A percentile compares a stretch with the other conserved stretches of the same genome.
phyloP scores from a whole-genome alignment of 1,284 basidiomycete genomes.

The Trichosporon ovoides region DNA sequence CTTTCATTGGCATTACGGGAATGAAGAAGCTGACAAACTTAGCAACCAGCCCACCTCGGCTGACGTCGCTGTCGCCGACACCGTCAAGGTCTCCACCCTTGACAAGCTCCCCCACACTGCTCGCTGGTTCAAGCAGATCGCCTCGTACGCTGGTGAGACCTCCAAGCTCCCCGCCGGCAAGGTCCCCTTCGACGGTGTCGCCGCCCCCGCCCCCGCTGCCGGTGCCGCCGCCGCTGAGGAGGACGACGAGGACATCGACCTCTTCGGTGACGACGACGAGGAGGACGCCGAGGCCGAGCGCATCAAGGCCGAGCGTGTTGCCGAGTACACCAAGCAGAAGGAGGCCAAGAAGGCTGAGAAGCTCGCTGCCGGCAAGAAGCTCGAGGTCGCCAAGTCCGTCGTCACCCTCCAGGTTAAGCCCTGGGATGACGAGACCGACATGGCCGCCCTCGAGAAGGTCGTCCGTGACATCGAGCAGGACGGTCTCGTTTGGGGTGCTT shows the following conservation, averaged over 20 bases:
- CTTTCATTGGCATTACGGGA: neutral
- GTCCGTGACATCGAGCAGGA: conserved; percentile 85
- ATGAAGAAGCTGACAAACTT: conserved; percentile 20
- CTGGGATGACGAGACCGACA: conserved; percentile 99
- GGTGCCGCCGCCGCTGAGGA: conserved; percentile 52
- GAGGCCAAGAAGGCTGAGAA: conserved; percentile 68
- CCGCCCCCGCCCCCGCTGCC: conserved; percentile 46
- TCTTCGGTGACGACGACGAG: conserved; percentile 79
- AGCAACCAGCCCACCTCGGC: conserved; percentile 95
- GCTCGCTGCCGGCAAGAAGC: conserved; percentile 57
- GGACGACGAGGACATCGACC: conserved; percentile 89
- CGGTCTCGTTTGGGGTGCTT: conserved; percentile 83
- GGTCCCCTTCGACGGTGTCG: conserved; percentile 72
- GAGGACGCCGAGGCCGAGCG: conserved; percentile 83
- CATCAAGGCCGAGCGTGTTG: conserved; percentile 92
- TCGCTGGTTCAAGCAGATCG: conserved; percentile 93
- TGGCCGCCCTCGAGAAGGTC: conserved; percentile 73
- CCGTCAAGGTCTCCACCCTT: conserved; percentile 31
- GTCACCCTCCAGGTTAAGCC: conserved; percentile 93
- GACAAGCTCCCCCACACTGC: conserved; percentile 60
- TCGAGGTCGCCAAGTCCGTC: conserved; percentile 68
- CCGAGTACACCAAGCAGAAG: conserved; percentile 90
- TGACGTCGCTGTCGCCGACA: conserved; percentile 89
- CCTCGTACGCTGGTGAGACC: conserved; percentile 76
- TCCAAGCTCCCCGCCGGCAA: conserved; percentile 75